These are phyloP conservation scores for Beauveria australis DNA, from an alignment of 2,329 filamentous ascomycete species.

Conservation along the genomic window DNA sequence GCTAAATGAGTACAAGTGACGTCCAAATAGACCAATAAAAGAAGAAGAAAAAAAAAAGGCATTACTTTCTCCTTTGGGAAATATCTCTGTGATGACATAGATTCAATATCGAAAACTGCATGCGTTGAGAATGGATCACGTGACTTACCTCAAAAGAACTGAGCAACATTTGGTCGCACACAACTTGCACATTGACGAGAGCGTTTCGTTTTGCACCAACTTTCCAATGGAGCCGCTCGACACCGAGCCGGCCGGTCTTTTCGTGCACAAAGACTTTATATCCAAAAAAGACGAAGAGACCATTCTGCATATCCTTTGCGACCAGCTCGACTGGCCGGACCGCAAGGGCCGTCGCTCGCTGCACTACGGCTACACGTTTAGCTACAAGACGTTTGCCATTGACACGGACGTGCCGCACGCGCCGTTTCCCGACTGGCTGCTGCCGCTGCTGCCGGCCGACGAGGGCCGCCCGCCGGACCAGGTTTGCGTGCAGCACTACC, in stretches of 20 bases:
- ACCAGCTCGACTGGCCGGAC: conserved; percentile 38
- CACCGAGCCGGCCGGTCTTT: conserved; percentile 22
- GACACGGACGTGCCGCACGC: conserved; percentile 41
- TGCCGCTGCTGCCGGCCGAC: conserved; percentile 37
- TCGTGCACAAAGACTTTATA: conserved; percentile 35
- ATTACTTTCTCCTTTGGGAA: too few relatives aligned
- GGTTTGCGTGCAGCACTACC: conserved; percentile 53
- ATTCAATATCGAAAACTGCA: neutral
- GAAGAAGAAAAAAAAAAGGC: neutral
- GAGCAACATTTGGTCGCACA: neutral
- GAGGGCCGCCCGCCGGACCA: conserved; percentile 39
- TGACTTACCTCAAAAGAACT: neutral
- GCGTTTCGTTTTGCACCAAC: too few relatives aligned
- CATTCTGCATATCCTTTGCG: conserved; percentile 34
- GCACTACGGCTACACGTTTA: conserved; percentile 50
- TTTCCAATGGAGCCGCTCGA: conserved; percentile 3
- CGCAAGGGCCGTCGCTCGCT: conserved; percentile 39
- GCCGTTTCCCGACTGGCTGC: conserved; percentile 43
- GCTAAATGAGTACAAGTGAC: neutral
- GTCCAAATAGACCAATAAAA: neutral
- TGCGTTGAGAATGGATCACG: neutral
- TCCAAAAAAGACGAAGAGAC: conserved; percentile 29
- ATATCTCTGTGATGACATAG: neutral
- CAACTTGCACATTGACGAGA: neutral
- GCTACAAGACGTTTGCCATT: conserved; percentile 50